Evolutionary conservation across 2,329 filamentous ascomycete species (phyloP).

Genomic region (Xylaria sp.): DNA sequence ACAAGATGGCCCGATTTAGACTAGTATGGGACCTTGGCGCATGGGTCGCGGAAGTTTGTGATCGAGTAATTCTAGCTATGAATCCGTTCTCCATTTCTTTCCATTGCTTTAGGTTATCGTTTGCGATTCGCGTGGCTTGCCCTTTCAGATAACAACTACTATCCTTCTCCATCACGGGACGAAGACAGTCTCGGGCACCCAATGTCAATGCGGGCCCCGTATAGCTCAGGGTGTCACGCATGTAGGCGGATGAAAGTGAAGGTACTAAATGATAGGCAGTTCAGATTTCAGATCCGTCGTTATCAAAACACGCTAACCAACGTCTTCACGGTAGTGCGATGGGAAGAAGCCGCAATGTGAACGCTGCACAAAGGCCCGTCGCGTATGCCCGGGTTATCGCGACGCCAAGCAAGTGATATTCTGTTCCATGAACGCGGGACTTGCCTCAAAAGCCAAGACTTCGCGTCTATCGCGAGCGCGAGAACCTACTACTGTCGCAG

Average conservation of each 20-base stretch:
- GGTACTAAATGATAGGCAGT: constrained; percentile 10
- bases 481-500: not conserved
- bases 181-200: not conserved
- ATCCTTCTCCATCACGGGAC: not conserved
- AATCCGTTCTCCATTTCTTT: constrained; percentile 7
- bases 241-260: constrained; percentile 36
- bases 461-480: not conserved
- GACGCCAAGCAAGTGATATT: constrained; percentile 24
- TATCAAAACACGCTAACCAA: constrained; percentile 1
- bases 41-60: not conserved
- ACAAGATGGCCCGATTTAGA: constrained; percentile 3
- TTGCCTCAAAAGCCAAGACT: constrained; percentile 4
- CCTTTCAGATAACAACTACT: not conserved
- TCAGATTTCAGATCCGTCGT: no score
- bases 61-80: not conserved
- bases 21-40: not conserved
- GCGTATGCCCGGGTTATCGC: constrained; percentile 30
- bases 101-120: constrained; percentile 4
- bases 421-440: constrained; percentile 17
- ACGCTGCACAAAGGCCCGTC: constrained; percentile 26
- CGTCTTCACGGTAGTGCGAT: constrained; percentile 23
- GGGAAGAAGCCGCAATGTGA: constrained; percentile 27
- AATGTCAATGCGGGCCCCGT: constrained; percentile 18
- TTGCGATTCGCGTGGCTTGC: constrained; percentile 17
- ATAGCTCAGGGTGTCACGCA: constrained; percentile 31